Evolutionary conservation across 108 stramenopile genomes (phyloP).

Genomic region (Cyclotella sp.): DNA sequence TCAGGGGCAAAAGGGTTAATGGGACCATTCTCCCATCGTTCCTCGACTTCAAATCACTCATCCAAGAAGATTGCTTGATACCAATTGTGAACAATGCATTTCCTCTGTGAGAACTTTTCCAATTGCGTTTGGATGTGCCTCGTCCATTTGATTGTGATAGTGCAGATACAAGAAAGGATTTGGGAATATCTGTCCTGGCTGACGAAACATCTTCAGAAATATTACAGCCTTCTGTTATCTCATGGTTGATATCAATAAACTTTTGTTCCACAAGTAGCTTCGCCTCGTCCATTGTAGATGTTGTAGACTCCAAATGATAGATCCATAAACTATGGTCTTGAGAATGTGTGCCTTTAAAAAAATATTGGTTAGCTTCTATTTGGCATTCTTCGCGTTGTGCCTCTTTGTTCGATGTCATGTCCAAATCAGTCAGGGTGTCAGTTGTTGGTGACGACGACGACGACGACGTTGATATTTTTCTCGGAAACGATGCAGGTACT

Average conservation of each 20-base stretch:
- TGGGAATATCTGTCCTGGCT: slow-evolving; percentile 7
- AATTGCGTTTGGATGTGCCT: slow-evolving; percentile 50
- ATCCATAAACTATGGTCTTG: slow-evolving; percentile 47
- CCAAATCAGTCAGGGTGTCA: neutral
- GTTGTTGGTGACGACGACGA: neutral
- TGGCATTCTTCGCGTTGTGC: neutral
- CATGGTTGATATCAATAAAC: slow-evolving; percentile 11
- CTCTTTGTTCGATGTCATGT: neutral
- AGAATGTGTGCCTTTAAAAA: slow-evolving; percentile 22
- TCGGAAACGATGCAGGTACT: neutral
- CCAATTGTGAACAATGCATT: slow-evolving; percentile 57
- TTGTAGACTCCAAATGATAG: slow-evolving; percentile 52
- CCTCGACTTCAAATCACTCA: slow-evolving; percentile 29
- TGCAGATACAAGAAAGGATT: slow-evolving; percentile 48
- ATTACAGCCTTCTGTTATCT: neutral
- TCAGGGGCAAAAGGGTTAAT: slow-evolving; percentile 61
- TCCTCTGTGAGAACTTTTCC: slow-evolving; percentile 45
- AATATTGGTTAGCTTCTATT: neutral
- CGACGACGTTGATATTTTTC: neutral
- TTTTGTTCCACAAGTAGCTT: slow-evolving; percentile 44
- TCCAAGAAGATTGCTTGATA: slow-evolving; percentile 53
- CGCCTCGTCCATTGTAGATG: slow-evolving; percentile 58
- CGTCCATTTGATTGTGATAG: slow-evolving; percentile 50
- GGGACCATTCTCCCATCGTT: slow-evolving; percentile 54
- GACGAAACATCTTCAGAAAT: neutral